phyloP scores from a whole-genome alignment of 2,329 filamentous ascomycete genomes.

The Cercospora citrullina region DNA sequence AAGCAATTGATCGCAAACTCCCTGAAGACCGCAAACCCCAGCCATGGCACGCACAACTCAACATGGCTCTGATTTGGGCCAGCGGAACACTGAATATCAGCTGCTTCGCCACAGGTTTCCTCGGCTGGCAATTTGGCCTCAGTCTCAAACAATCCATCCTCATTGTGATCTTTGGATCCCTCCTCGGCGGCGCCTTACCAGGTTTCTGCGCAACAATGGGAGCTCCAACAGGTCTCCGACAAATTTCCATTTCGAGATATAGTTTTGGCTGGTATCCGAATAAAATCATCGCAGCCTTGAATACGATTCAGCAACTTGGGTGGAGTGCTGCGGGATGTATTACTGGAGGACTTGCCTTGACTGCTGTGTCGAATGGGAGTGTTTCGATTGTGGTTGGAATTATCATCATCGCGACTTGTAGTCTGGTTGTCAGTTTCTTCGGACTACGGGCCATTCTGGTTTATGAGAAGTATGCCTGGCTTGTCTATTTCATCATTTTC shows the following conservation, averaged over 20 bases:
- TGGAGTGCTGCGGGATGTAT: constrained; percentile 47
- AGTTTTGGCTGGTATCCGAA: constrained; percentile 55
- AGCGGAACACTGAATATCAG: constrained; percentile 40
- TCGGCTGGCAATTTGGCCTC: constrained; percentile 53
- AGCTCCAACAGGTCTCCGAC: constrained; percentile 42
- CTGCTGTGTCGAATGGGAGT: constrained; percentile 45
- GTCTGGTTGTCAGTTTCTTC: constrained; percentile 42
- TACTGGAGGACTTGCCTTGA: constrained; percentile 45
- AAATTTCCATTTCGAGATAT: constrained; percentile 48
- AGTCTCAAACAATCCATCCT: constrained; percentile 44
- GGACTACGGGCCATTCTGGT: constrained; percentile 49
- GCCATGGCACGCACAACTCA: constrained; percentile 41
- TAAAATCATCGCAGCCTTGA: constrained; percentile 50
- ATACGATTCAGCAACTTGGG: constrained; percentile 50
- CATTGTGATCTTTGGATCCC: constrained; percentile 36
- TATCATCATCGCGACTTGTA: constrained; percentile 45
- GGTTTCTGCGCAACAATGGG: constrained; percentile 41
- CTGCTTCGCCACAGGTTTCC: constrained; percentile 44
- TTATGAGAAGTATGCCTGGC: constrained; percentile 54
- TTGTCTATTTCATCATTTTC: constrained; percentile 50
- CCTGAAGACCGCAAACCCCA: constrained; percentile 47
- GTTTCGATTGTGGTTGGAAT: constrained; percentile 49
- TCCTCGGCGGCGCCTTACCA: constrained; percentile 36
- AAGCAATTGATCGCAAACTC: constrained; percentile 50
- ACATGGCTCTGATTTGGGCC: constrained; percentile 40